A percentile compares a stretch with the other conserved stretches of the same genome.
Evolutionary conservation across 176 grass and related monocot species (phyloP).

Genomic region (Tillandsia leiboldiana): DNA sequence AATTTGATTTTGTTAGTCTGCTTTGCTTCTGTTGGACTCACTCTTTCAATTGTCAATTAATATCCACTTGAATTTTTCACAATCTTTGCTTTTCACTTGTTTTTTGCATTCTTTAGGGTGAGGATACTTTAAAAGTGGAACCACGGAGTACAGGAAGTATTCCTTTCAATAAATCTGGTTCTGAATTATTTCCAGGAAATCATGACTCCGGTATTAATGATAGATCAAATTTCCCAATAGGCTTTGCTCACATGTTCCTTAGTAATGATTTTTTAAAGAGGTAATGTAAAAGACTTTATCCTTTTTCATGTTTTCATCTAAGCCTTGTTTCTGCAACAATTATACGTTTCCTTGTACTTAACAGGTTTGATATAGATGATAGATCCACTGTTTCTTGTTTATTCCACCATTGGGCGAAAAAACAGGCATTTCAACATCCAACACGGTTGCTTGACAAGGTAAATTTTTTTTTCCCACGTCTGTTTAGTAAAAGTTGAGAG

Average conservation of each 20-base stretch:
- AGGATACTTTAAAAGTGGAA: constrained; percentile 20
- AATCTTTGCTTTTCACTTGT: constrained; percentile 1
- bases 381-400: constrained; percentile 19
- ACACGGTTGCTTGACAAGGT: constrained; percentile 27
- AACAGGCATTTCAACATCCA: constrained; percentile 17
- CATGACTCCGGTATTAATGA: neutral
- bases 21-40: too few relatives aligned
- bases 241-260: constrained; percentile 40
- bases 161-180: constrained; percentile 7
- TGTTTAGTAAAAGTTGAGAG: neutral
- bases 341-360: neutral
- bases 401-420: constrained; percentile 28
- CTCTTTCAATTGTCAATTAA: too few relatives aligned
- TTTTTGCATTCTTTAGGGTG: constrained; percentile 13
- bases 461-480: neutral
- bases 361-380: constrained; percentile 17
- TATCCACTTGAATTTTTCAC: too few relatives aligned
- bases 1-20: too few relatives aligned
- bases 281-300: constrained; percentile 3
- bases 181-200: constrained; percentile 1
- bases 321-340: neutral
- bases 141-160: constrained; percentile 3
- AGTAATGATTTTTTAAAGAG: constrained; percentile 88
- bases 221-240: constrained; percentile 6
- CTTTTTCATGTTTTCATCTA: neutral